Percentiles rank a stretch among this genome's conserved stretches.
Conservation (phyloP, 306 rosid species). For the Lathyrus oleraceus region DNA sequence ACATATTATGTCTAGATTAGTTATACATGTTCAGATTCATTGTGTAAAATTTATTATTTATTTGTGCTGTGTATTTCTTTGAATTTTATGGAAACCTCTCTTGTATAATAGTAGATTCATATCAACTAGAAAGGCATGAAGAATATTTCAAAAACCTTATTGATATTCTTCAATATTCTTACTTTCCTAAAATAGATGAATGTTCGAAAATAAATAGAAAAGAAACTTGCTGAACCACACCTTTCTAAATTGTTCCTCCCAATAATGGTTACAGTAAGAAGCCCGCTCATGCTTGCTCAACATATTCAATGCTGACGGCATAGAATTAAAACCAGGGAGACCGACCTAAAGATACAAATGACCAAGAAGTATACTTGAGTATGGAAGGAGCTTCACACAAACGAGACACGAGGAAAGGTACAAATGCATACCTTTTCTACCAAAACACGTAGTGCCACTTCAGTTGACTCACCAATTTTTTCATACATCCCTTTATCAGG, state of each 20-base stretch:
- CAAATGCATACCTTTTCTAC: conserved; percentile 73
- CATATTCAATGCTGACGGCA: conserved; percentile 94
- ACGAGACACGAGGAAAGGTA: conserved; percentile 34
- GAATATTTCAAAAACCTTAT: background rate
- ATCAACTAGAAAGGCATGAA: conserved; percentile 28
- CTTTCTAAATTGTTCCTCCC: conserved; percentile 94
- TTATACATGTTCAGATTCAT: conserved; percentile 13
- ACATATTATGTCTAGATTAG: background rate
- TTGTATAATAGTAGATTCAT: conserved; percentile 22
- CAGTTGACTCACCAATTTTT: conserved; percentile 99
- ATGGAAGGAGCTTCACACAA: conserved; percentile 19
- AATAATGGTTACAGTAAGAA: conserved; percentile 94
- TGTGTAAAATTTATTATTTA: conserved; percentile 27
- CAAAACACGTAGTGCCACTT: conserved; percentile 95
- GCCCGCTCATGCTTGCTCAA: conserved; percentile 95
- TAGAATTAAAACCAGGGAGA: conserved; percentile 91
- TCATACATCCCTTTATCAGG: conserved; percentile 86
- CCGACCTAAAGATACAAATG: conserved; percentile 66
- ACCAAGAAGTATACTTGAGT: conserved; percentile 26
- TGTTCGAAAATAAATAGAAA: conserved; percentile 26
- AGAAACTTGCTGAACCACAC: conserved; percentile 47
- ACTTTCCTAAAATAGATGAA: conserved; percentile 24
- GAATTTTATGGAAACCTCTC: background rate
- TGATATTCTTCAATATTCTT: conserved; percentile 8
- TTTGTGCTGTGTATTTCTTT: conserved; percentile 7